Base-by-base conservation (phyloP, 2,329 filamentous ascomycete genomes). In the Penicillium sclerotigenum region DNA sequence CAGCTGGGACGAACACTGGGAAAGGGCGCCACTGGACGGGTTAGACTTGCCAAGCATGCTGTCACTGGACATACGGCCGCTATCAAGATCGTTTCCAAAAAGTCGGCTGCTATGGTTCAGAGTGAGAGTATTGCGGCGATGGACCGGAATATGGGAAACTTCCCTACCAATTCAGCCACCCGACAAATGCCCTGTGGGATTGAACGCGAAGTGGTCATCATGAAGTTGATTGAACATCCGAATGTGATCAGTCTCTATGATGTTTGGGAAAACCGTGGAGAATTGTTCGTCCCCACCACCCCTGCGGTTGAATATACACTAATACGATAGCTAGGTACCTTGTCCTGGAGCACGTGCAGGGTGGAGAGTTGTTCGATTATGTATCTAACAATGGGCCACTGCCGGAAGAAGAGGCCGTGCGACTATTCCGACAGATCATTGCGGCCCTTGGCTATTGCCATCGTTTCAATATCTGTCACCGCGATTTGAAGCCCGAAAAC, bases 401-500 rank as follows among this genome's bases (percentile, higher is more conserved):
- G 2, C 79, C 82, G 0, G 94, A 99, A 74, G 83, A 88, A 60
- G 86, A 93, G 62, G 87, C 90, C 5, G 83, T 97, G 49, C 89
- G 83, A 68, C 87, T 96, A 64, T 97, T 97, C 69, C 87, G 92
- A 36, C 94, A 99, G 74, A 91, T 99, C 63, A 88, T 99, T 69
- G 90, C 90, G 52, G 94, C 91, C 1, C 82, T 99, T 48, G 86
- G 91, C 3, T 97, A 97, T 75, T 96, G 92, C 65, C 94, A 99
- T 74, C 86, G 89, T 3, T 90, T 96, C 76, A 91, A 93, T 65
- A 96, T 99, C 60, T 96, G 92, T 71, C 94, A 99, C 71, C 89
- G 94, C 24, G 94, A 99, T 66, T 80, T 99, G 51, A 99, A 99
- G 75, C 94, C 92, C 0, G 94, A 99, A 75, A 99, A 99, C 67